Base-by-base conservation (phyloP, 2,329 filamentous ascomycete species). In the Botryotinia convoluta region DNA sequence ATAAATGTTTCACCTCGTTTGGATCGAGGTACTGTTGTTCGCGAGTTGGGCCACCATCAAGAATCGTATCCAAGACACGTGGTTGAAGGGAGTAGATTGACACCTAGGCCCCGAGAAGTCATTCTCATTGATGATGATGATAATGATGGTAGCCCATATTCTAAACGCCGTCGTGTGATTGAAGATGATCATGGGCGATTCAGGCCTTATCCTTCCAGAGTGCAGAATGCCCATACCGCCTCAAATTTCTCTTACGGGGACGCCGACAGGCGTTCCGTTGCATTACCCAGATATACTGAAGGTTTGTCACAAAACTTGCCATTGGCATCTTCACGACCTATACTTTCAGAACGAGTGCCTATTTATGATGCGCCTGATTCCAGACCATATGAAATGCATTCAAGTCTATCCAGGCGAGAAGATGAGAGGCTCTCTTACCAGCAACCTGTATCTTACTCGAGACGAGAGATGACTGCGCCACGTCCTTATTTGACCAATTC, bases 61-160 rank as follows among this genome's bases (percentile, higher is more conserved):
- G 76, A 76, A 29, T 63, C 70, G 59, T 75, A 76, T 75, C 73
- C 74, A 71, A 74, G 75, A 65, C 76, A 71, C 64, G 73, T 72
- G 54, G 63, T 76, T 74, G 77, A 76, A 63, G 70, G 65, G 62
- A 70, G 73, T 65, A 72, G 74, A 68, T 69, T 74, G 35, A 77
- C 77, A 18, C 78, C 80, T 75, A 72, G 68, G 71, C 72, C 73
- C 61, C 76, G 75, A 64, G 75, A 79, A 73, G 76, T 80, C 71
- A 78, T 80, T 76, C 73, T 79, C 60, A 75, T 81, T 74, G 74
- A 79, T 73, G 74, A 79, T 74, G 76, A 80, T 78, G 79, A 79
- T 70, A 75, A 81, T 78, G 79, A 78, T 71, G 74, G 78, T 71
- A 78, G 76, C 75, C 77, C 79, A 63, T 75, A 77, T 57, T 65